Base-by-base conservation (phyloP, 2,329 filamentous ascomycete genomes). In the Fusarium tupiense region DNA sequence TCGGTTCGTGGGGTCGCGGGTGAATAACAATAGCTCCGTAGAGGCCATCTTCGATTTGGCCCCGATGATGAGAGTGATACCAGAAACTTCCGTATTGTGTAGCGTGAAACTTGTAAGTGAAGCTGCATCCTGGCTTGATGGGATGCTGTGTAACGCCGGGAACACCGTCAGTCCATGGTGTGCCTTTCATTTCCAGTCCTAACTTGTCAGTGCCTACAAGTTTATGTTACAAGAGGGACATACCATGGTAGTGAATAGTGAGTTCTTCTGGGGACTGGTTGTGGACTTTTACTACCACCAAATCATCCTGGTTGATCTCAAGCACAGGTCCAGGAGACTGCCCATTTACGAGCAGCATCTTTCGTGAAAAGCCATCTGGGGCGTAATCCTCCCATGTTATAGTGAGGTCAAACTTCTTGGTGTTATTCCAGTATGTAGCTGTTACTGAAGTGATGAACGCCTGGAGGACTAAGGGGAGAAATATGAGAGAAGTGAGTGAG, bases 251-350 rank as follows among this genome's bases (percentile, higher is more conserved):
- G 73, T 89, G 88, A 9, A 89, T 72, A 4, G 85, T 85, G 4
- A 85, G 84, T 67, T 87, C 85, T 58, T 82, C 83, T 0, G 86
- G 85, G 29, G 86, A 83, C 10, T 82, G 71, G 73, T 90, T 89
- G 46, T 82, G 74, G 6, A 89, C 85, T 8, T 78, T 73, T 11
- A 88, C 80, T n/a, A 82, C 76, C 7, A 88, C 83, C 29, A 81
- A 78, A 61, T 90, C 88, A 24, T 87, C 88, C 78, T 89, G 85
- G 50, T 85, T 81, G 14, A 88, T 84, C 54, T 87, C 84, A 14
- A 93, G 84, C 4, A 84, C 81, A 1, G 91, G 91, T 0, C 90
- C 92, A 1, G 91, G 91, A 56, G 88, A 90, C 75, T 89, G 85
- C 17, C 87, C 87, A 71, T 92, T 92, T 76, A 91, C 81, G 47